Evolutionary conservation across 441 rosid species (phyloP).

Genomic region (Aquilaria agallochum): DNA sequence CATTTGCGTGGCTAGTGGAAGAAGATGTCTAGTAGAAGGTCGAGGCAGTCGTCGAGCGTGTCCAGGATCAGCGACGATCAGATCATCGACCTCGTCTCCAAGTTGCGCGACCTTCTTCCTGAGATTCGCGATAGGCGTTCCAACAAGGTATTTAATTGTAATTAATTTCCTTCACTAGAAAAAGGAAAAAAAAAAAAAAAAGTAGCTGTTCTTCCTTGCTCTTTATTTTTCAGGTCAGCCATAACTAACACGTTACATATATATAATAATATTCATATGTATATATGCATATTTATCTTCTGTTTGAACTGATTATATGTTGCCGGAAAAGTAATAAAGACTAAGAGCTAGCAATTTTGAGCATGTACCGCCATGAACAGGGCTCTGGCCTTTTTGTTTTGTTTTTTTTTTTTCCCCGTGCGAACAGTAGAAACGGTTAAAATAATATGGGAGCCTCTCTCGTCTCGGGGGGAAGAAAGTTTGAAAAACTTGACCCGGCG

Average conservation of each 20-base stretch:
- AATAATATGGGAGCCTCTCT: constrained; percentile 12
- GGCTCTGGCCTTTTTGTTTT: too few species aligned
- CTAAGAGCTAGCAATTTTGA: neutral
- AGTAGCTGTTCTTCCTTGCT: neutral
- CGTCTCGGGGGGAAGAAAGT: neutral
- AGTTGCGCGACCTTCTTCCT: constrained; percentile 79
- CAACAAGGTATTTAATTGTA: constrained; percentile 47
- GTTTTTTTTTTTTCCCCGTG: too few species aligned
- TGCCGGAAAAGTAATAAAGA: too few species aligned
- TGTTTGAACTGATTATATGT: too few species aligned
- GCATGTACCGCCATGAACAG: constrained; percentile 16
- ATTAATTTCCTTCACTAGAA: neutral
- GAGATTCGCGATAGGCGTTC: constrained; percentile 84
- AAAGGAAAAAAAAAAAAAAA: neutral
- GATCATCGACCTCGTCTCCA: constrained; percentile 79
- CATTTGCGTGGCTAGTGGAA: neutral
- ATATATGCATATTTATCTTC: neutral
- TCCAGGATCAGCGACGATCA: constrained; percentile 89
- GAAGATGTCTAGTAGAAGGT: constrained; percentile 83
- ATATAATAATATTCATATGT: neutral
- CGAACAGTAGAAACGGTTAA: too few species aligned
- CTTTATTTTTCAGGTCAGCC: too few species aligned
- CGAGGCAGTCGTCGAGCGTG: constrained; percentile 46
- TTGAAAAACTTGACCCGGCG: constrained; percentile 23
- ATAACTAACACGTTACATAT: neutral